Evolutionary conservation across 2,329 filamentous ascomycete species (phyloP).

Genomic region (Fusarium redolens): DNA sequence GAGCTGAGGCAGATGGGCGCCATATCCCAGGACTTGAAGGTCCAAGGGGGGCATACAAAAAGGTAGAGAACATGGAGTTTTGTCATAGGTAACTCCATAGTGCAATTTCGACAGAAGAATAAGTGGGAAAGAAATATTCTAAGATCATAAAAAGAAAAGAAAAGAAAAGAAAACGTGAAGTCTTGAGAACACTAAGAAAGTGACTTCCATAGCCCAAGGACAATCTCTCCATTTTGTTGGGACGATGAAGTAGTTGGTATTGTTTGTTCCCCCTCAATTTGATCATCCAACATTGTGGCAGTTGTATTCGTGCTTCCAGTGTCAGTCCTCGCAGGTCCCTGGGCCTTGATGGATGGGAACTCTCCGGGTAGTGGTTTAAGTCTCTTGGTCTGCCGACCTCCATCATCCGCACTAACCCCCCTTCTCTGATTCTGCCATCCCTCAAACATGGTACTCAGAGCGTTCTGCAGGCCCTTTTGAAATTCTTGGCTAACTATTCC

Average conservation of each 20-base stretch:
- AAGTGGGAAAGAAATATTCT: not conserved
- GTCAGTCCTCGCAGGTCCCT: not conserved
- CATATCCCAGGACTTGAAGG: not conserved
- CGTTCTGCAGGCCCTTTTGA: not conserved
- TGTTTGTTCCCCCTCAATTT: not conserved
- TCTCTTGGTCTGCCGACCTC: not conserved
- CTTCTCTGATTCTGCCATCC: not conserved
- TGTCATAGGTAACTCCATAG: not conserved
- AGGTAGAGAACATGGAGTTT: not conserved
- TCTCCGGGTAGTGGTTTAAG: not conserved
- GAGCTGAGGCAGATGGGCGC: not conserved
- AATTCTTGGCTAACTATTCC: not conserved
- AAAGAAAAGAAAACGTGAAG: rapidly evolving
- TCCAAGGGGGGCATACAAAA: not conserved
- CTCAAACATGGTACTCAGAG: not conserved
- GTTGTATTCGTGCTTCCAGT: constrained; percentile 1
- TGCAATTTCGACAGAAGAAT: not conserved
- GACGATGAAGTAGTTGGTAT: not conserved
- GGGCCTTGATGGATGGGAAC: not conserved
- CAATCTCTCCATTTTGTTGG: not conserved
- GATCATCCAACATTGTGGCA: not conserved
- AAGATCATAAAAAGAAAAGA: not conserved
- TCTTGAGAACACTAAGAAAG: not conserved
- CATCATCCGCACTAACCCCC: not conserved
- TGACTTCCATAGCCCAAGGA: not conserved